Percentiles rank a stretch among this genome's conserved stretches.
Conservation (phyloP, 2,329 filamentous ascomycete species). For the Elsinoe arachidis region DNA sequence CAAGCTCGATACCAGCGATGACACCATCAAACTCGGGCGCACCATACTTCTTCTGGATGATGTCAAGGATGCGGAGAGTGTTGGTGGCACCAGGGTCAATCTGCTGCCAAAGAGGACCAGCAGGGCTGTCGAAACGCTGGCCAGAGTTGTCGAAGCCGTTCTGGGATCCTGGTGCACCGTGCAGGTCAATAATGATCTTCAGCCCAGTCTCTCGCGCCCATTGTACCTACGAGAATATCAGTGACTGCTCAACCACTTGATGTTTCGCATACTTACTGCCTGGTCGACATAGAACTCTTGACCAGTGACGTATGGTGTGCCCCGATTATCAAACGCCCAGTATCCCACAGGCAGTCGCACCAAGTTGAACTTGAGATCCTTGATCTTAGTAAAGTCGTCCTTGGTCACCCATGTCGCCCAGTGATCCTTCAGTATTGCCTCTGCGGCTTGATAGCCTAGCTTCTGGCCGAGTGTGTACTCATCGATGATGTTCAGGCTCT, state of each 20-base stretch:
- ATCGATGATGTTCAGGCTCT: slow-evolving; percentile 34
- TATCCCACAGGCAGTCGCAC: slow-evolving; percentile 52
- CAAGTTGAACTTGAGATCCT: slow-evolving; percentile 48
- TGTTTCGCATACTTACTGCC: slow-evolving; percentile 25
- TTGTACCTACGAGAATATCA: slow-evolving; percentile 32
- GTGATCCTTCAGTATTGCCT: slow-evolving; percentile 38
- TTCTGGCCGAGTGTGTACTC: slow-evolving; percentile 45
- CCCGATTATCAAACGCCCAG: slow-evolving; percentile 48
- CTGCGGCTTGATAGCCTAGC: slow-evolving; percentile 39
- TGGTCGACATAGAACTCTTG: slow-evolving; percentile 46
- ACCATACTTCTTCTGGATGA: slow-evolving; percentile 51
- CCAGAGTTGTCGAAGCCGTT: slow-evolving; percentile 58
- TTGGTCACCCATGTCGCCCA: slow-evolving; percentile 45
- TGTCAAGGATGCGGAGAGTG: slow-evolving; percentile 49
- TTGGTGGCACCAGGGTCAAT: slow-evolving; percentile 39
- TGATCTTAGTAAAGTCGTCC: slow-evolving; percentile 49
- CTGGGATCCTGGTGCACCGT: slow-evolving; percentile 48
- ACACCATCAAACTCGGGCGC: slow-evolving; percentile 47
- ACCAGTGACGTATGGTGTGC: slow-evolving; percentile 44
- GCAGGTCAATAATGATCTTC: slow-evolving; percentile 52
- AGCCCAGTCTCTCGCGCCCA: slow-evolving; percentile 46
- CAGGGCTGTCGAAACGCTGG: slow-evolving; percentile 30
- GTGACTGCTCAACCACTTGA: neutral
- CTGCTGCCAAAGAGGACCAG: slow-evolving; percentile 37
- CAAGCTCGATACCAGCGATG: slow-evolving; percentile 47